These are phyloP conservation scores for Talaromyces sp. DNA, from an alignment of 2,329 filamentous ascomycete species.

Conservation along the genomic window DNA sequence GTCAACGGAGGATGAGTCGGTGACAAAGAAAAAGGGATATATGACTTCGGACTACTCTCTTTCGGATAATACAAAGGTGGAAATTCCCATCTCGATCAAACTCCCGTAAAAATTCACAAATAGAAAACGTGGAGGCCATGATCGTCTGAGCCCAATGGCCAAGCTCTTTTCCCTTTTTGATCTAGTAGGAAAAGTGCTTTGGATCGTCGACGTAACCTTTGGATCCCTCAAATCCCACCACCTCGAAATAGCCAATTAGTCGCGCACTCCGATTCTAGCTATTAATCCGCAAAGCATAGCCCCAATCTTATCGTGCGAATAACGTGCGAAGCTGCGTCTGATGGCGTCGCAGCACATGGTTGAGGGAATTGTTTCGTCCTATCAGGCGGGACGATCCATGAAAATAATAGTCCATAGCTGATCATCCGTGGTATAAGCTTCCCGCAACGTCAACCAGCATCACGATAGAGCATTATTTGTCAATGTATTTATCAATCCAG, in stretches of 20 bases:
- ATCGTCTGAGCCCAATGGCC: neutral
- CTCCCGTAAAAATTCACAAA: too few relatives aligned
- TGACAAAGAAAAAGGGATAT: too few relatives aligned
- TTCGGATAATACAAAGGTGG: too few relatives aligned
- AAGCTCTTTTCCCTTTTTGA: neutral
- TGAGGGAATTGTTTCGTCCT: constrained; percentile 1
- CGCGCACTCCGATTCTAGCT: neutral
- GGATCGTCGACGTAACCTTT: neutral
- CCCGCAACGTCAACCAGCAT: neutral
- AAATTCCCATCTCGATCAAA: too few relatives aligned
- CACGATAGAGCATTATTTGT: neutral
- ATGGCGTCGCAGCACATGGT: neutral
- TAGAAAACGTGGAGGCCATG: neutral
- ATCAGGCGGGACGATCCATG: neutral
- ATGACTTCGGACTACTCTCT: too few relatives aligned
- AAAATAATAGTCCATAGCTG: neutral
- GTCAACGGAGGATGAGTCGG: too few relatives aligned
- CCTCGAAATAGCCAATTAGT: neutral
- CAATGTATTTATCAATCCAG: neutral
- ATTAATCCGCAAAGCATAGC: neutral
- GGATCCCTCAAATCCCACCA: neutral
- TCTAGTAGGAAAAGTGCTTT: neutral
- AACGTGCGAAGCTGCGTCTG: neutral
- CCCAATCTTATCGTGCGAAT: neutral
- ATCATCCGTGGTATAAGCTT: neutral